Evolutionary conservation across 805 yeast species (phyloP).

Genomic region (Allodekkera sacchari): DNA sequence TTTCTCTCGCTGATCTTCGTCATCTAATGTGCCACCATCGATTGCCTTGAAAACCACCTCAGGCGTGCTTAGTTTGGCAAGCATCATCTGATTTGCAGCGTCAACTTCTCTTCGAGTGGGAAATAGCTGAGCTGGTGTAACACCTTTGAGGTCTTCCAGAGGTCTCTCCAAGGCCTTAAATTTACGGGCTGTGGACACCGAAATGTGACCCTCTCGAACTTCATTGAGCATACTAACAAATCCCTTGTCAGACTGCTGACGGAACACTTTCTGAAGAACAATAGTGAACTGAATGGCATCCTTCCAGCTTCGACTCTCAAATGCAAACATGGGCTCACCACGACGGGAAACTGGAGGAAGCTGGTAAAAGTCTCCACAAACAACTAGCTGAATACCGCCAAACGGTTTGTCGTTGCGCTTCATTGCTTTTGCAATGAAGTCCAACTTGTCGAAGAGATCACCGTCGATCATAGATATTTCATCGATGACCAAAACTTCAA

Average conservation of each 20-base stretch:
- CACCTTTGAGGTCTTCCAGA: slow-evolving; percentile 43
- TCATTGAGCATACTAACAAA: slow-evolving; percentile 72
- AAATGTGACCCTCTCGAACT: slow-evolving; percentile 55
- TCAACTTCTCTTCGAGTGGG: slow-evolving; percentile 71
- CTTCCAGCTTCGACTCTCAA: slow-evolving; percentile 59
- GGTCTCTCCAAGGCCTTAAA: slow-evolving; percentile 47
- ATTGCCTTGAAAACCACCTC: slow-evolving; percentile 35
- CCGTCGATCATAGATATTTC: slow-evolving; percentile 81
- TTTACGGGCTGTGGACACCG: slow-evolving; percentile 36
- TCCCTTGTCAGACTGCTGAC: slow-evolving; percentile 67
- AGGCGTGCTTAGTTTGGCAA: slow-evolving; percentile 38
- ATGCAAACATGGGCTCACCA: slow-evolving; percentile 41
- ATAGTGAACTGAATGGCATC: slow-evolving; percentile 48
- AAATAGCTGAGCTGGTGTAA: slow-evolving; percentile 67
- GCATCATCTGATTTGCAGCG: slow-evolving; percentile 45
- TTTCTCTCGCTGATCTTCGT: slow-evolving; percentile 33
- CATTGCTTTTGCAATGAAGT: slow-evolving; percentile 47
- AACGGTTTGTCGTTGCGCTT: slow-evolving; percentile 44
- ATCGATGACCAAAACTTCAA: slow-evolving; percentile 61
- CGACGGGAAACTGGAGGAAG: slow-evolving; percentile 60
- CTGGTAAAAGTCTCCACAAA: slow-evolving; percentile 79
- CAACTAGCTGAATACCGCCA: slow-evolving; percentile 72
- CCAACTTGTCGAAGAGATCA: slow-evolving; percentile 52
- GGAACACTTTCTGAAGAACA: slow-evolving; percentile 55
- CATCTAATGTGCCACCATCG: slow-evolving; percentile 44